Base-by-base conservation (phyloP, 2,329 filamentous ascomycete genomes). In the Curvularia lunata region DNA sequence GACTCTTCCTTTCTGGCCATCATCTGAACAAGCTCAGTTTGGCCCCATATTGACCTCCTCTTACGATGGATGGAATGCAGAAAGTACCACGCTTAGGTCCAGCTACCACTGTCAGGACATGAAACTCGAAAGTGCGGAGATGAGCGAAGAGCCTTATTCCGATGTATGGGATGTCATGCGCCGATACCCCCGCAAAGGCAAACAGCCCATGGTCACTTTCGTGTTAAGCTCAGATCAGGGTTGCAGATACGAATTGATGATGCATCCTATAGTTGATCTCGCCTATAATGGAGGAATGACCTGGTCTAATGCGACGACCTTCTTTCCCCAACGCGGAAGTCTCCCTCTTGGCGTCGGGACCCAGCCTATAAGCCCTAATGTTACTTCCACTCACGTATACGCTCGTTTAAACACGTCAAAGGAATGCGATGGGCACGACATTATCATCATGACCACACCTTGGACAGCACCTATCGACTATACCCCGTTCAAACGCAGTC, bases 391-490 rank as follows among this genome's bases (percentile, higher is more conserved):
- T 3, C 50, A 54, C n/a, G 34, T 54, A 2, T 65, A 42, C 18
- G 56, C 58, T 8, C 61, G 61, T 5, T 18, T 61, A 13, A 61
- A 64, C n/a, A 23, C 57, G 9, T 63, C 64, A 5, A 18, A 48
- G 4, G 48, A 67, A 52, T 67, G 64, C 28, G 16, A 21, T 23
- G 52, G 48, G 12, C 58, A 54, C 1, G 61, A 68, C 19, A 64
- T 64, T 5, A 65, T 67, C n/a, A 30, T 65, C 7, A n/a, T 55
- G 12, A 64, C 34, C 48, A 67, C 62, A 19, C 59, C 66, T 5
- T 68, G 62, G 60, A 64, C 66, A n/a, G 21, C 40, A 3, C 40
- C 53, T 7, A 4, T 59, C 12, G 47, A 58, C 2, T 13, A 40
- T 21, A 40, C 38, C 18, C 38, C 38, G 16, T 40, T 40, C 38